A percentile compares a stretch with the other conserved stretches of the same genome.
phyloP scores from a whole-genome alignment of 176 grass and related monocot species.

The Thalia dealbata region DNA sequence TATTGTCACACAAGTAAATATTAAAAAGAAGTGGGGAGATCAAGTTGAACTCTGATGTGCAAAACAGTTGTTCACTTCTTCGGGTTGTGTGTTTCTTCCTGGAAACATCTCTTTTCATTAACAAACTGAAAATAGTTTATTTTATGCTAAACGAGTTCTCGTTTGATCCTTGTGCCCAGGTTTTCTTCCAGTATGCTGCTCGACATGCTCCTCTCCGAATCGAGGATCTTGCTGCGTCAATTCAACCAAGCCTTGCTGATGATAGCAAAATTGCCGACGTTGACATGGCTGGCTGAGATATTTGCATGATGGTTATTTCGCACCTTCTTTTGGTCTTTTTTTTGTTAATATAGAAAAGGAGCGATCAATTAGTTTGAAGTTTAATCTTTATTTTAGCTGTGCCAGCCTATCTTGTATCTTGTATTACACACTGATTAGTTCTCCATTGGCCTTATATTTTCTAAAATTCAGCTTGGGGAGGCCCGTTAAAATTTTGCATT shows the following conservation, averaged over 20 bases:
- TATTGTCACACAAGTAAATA: too few species aligned
- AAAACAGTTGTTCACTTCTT: too few species aligned
- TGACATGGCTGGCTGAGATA: slow-evolving; percentile 62
- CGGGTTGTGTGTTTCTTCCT: background rate
- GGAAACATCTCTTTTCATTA: background rate
- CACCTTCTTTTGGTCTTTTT: slow-evolving; percentile 9
- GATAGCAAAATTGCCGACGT: slow-evolving; percentile 42
- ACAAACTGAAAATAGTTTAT: background rate
- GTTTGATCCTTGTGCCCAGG: slow-evolving; percentile 28
- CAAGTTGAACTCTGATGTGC: too few species aligned
- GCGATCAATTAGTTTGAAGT: too few species aligned
- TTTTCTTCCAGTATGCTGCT: slow-evolving; percentile 86
- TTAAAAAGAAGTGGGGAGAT: too few species aligned
- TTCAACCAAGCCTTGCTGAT: slow-evolving; percentile 45
- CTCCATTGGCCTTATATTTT: too few species aligned
- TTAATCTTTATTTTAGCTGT: too few species aligned
- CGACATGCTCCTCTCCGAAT: slow-evolving; percentile 66
- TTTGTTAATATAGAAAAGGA: too few species aligned
- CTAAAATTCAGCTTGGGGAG: too few species aligned
- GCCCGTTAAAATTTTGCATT: too few species aligned
- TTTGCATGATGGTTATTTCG: background rate
- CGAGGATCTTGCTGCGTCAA: slow-evolving; percentile 57
- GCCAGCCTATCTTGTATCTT: too few species aligned
- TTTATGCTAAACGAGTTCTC: slow-evolving; percentile 17
- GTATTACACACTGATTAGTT: too few species aligned